Base-by-base conservation (phyloP, 352 stramenopile genomes). In the Phytophthora meadii region DNA sequence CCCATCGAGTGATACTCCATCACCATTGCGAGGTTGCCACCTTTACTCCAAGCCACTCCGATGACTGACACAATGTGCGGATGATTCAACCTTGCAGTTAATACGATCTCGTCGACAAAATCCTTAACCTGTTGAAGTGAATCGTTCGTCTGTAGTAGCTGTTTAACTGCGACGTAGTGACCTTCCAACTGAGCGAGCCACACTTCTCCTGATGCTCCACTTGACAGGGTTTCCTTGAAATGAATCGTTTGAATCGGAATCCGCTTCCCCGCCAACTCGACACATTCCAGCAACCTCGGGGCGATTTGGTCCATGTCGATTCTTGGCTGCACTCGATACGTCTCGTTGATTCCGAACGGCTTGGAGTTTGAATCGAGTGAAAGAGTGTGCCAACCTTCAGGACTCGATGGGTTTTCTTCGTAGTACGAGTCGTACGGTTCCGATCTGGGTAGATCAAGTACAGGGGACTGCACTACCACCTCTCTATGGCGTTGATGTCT, bases 111-210 rank as follows among this genome's bases (percentile, higher is more conserved):
- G 2, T 65, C 59, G 11, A 65, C 44, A 54, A 87, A 83, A 1
- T 53, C 56, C 25, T 68, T 36, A 45, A 76, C 54, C 0, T 60
- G 24, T 5, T 70, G 19, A 24, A 68, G 40, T 5, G 64, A 68
- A 14, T 60, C 61, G 9, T 75, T 70, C 8, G 60, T 52, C 39
- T 56, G 57, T 17, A 80, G 40, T n/a, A 87, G 49, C 24, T 54
- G 50, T 56, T 83, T 84, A 48, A 83, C 70, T 2, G 76, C 70
- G 1, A 87, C 74, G 15, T 65, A 53, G 9, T 79, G 15, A n/a
- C 49, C 44, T 7, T 54, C 45, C 39, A 68, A 73, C 7, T 41
- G 11, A 2, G 58, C 68, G 4, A 62, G 30, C 63, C 68, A 87
- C 19, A 84, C 62, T 25, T 87, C 62, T 1, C 72, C 72, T 14